phyloP scores from a whole-genome alignment of 2,329 filamentous ascomycete species.

The Stenocarpella maydis region DNA sequence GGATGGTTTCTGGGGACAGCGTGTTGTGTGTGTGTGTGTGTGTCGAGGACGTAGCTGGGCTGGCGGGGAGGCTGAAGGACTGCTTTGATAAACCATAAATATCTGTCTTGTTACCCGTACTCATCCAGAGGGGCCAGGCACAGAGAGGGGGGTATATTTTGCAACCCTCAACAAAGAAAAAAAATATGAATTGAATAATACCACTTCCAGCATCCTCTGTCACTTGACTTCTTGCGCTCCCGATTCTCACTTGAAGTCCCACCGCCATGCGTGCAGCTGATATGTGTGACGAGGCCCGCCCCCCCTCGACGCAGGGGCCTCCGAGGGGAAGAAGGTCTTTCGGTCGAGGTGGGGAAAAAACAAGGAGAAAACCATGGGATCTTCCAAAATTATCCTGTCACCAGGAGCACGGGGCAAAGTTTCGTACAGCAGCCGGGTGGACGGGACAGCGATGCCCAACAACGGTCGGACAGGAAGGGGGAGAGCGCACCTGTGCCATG shows the following conservation, averaged over 20 bases:
- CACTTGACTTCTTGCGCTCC: neutral
- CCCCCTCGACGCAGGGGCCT: neutral
- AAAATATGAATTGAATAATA: slow-evolving; percentile 15
- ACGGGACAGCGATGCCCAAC: neutral
- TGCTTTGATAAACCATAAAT: slow-evolving; percentile 13
- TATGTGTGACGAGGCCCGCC: slow-evolving; percentile 9
- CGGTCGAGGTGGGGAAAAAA: too few relatives aligned
- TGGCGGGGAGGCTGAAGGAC: slow-evolving; percentile 17
- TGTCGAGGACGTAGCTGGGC: slow-evolving; percentile 6
- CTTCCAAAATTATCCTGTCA: neutral
- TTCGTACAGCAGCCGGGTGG: neutral
- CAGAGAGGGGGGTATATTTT: neutral
- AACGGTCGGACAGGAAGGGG: neutral
- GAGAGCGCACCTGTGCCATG: slow-evolving; percentile 14
- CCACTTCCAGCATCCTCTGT: neutral
- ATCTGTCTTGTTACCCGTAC: neutral
- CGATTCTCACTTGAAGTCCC: neutral
- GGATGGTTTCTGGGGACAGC: neutral
- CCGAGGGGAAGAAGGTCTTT: neutral
- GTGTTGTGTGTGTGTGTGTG: slow-evolving; percentile 5
- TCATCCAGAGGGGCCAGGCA: neutral
- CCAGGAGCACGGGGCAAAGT: too few relatives aligned
- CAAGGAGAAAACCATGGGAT: too few relatives aligned
- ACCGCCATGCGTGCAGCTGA: slow-evolving; percentile 6
- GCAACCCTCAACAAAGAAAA: too few relatives aligned